A percentile compares a stretch with the other conserved stretches of the same genome.
phyloP scores from a whole-genome alignment of 2,329 filamentous ascomycete genomes.

The Apiospora aurea region DNA sequence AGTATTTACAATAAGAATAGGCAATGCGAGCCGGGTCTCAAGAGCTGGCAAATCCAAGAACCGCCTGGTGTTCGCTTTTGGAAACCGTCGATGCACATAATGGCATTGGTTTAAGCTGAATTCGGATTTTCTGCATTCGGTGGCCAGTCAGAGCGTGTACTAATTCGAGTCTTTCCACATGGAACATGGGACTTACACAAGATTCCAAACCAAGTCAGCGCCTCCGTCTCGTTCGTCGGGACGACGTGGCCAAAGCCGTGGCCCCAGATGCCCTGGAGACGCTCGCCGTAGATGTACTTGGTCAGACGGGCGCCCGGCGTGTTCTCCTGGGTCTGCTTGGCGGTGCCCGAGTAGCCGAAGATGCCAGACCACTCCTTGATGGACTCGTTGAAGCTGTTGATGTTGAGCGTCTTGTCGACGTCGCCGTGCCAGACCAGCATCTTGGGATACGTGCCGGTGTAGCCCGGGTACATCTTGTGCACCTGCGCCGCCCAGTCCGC shows the following conservation, averaged over 20 bases:
- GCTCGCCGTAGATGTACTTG: conserved; percentile 34
- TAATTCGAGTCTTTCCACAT: too few species aligned
- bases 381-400: conserved; percentile 41
- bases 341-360: conserved; percentile 38
- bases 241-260: conserved; percentile 33
- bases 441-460: conserved; percentile 40
- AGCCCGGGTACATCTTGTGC: conserved; percentile 46
- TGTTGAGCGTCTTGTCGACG: conserved; percentile 40
- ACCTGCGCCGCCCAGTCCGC: conserved; percentile 57
- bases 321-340: conserved; percentile 29
- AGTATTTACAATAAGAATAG: not conserved
- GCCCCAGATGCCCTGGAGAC: conserved; percentile 34
- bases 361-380: conserved; percentile 48
- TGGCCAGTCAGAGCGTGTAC: not conserved
- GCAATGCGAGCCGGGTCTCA: not conserved
- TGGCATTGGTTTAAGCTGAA: not conserved
- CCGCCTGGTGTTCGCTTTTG: not conserved
- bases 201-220: conserved; percentile 36
- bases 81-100: not conserved
- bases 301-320: conserved; percentile 32
- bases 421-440: conserved; percentile 45
- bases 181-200: not conserved
- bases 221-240: conserved; percentile 33
- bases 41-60: not conserved
- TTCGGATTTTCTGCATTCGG: not conserved